Evolutionary conservation across 1,284 basidiomycete genomes (phyloP), one percentile per base, ranked within the genome.

Genomic region (Pholiota adiposa): DNA sequence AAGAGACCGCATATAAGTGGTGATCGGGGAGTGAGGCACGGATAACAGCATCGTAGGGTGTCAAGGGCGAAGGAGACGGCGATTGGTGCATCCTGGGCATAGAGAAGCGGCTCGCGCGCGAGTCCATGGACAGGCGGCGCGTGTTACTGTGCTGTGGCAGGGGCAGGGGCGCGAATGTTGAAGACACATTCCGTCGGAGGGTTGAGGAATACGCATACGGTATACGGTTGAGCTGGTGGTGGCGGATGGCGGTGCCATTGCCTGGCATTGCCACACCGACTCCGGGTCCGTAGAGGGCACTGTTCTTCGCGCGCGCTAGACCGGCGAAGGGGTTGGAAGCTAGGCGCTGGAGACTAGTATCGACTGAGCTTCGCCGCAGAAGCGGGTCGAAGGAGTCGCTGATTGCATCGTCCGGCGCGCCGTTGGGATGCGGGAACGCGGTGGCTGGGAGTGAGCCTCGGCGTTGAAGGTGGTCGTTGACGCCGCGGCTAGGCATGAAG

Each of bases 271-370:
- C 68, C 67, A 70, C 75, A 66, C 68, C 75, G 69, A 67, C 72
- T 50, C 74, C 73, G 43, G 73, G 67, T 38, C 78, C 78, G 64
- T 75, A 83, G 18, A 83, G 64, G 6, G 76, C 77, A 52, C 75
- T 79, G 65, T 87, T 88, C 67, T 83, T 83, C 9, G 82, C 82
- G 59, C 80, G 77, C 36, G 86, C 86, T 40, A 86, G 71, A 44
- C 76, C 76, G 21, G 87, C 87, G 63, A 84, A 90, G 0, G 89
- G 88, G 63, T 90, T 87, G 25, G 73, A 73, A 27, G 81, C 78
- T 19, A 90, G 79, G n/a, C 86, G 81, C 64, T 82, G 80, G 46
- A 86, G 77, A 66, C 81, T 84, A 48, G 82, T 77, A 66, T 88
- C 87, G 63, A 89, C 81, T 14, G 85, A 87, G 60, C 82, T 75